Evolutionary conservation across 352 stramenopile genomes (phyloP).

Genomic region (Globisporangium nunn): DNA sequence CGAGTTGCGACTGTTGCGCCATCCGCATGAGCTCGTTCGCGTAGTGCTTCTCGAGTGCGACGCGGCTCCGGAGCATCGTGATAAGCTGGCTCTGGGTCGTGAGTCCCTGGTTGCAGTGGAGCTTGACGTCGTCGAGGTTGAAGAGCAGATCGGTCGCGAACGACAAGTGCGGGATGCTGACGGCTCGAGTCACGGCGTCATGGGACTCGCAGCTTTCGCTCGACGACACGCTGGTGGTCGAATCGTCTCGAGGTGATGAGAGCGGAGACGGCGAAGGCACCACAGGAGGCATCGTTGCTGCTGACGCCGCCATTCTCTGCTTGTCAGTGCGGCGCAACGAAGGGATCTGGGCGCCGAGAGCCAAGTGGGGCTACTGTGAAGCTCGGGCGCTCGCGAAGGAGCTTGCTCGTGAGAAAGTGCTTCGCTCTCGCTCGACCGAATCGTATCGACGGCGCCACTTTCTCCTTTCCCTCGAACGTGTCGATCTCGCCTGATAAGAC

Average conservation of each 20-base stretch:
- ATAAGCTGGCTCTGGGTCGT: slow-evolving; percentile 49
- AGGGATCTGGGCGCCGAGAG: background rate
- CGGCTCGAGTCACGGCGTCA: background rate
- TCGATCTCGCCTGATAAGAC: too few relatives aligned
- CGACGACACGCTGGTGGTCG: background rate
- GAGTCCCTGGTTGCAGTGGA: slow-evolving; percentile 35
- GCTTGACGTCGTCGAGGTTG: slow-evolving; percentile 59
- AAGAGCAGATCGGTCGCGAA: slow-evolving; percentile 80
- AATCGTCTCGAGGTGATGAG: background rate
- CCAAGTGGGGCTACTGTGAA: too few relatives aligned
- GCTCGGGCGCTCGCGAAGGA: background rate
- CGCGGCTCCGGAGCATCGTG: slow-evolving; percentile 58
- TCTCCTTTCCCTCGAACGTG: too few relatives aligned
- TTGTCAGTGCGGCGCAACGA: background rate
- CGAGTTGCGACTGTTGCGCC: slow-evolving; percentile 44
- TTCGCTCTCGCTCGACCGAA: too few relatives aligned
- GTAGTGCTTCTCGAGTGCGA: slow-evolving; percentile 69
- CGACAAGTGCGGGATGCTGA: slow-evolving; percentile 26
- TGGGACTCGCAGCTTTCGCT: background rate
- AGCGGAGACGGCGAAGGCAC: background rate
- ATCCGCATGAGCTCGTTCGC: slow-evolving; percentile 59
- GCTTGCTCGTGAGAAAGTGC: slow-evolving; percentile 1
- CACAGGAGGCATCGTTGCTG: background rate
- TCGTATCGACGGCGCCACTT: background rate
- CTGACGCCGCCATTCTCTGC: background rate